Evolutionary conservation across 2,329 filamentous ascomycete species (phyloP).

Genomic region (Sporothrix mexicana): DNA sequence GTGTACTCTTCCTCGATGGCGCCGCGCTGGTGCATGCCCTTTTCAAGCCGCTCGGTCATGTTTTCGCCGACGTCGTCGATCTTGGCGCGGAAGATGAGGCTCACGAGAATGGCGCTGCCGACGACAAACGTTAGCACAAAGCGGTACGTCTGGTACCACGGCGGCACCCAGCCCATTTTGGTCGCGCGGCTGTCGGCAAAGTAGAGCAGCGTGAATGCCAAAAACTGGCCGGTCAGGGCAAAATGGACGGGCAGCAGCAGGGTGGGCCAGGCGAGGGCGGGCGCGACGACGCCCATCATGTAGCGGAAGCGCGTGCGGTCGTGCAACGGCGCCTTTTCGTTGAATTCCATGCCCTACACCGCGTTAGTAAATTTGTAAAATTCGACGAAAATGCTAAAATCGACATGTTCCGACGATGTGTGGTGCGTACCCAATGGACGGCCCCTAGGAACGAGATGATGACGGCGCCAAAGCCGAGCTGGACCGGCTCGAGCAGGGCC

Average conservation of each 20-base stretch:
- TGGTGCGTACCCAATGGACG: conserved; percentile 73
- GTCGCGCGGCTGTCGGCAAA: conserved; percentile 80
- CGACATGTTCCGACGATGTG: no score
- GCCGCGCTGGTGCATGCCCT: conserved; percentile 47
- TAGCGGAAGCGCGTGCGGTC: conserved; percentile 79
- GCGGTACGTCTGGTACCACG: conserved; percentile 88
- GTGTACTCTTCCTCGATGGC: conserved; percentile 43
- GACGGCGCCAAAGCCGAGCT: conserved; percentile 88
- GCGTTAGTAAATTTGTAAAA: no score
- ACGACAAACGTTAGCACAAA: conserved; percentile 93
- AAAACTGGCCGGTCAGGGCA: conserved; percentile 84
- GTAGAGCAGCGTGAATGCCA: conserved; percentile 84
- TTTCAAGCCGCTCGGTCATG: conserved; percentile 45
- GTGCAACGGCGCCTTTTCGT: conserved; percentile 65
- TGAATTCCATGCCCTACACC: conserved; percentile 84
- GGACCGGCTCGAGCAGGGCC: conserved; percentile 79
- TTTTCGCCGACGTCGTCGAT: conserved; percentile 56
- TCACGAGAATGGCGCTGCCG: conserved; percentile 79
- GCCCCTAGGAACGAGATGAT: conserved; percentile 94
- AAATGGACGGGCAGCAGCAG: conserved; percentile 83
- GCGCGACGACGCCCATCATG: conserved; percentile 78
- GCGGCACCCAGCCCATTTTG: conserved; percentile 75
- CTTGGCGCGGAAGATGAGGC: conserved; percentile 80
- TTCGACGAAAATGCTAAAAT: no score
- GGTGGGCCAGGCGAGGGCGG: conserved; percentile 87